These are phyloP conservation scores for Lenzites betulinus DNA, from an alignment of 768 basidiomycete genomes.

Conservation along the genomic window DNA sequence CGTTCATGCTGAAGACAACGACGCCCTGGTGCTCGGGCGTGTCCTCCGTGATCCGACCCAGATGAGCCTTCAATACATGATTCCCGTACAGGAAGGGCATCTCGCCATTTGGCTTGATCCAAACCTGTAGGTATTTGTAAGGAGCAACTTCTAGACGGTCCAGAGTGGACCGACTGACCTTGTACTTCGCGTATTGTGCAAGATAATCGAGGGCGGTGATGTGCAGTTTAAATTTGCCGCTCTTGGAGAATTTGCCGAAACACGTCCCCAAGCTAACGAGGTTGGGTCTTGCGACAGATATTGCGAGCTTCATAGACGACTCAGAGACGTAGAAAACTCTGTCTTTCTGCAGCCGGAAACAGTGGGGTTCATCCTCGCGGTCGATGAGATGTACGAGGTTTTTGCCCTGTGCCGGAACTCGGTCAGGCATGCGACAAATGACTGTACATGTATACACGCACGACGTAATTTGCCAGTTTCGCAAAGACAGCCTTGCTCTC, in stretches of 20 bases:
- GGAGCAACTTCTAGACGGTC: not conserved
- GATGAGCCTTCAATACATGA: slow-evolving; percentile 96
- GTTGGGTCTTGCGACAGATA: slow-evolving; percentile 90
- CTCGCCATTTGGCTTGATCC: slow-evolving; percentile 99
- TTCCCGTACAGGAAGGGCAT: slow-evolving; percentile 99
- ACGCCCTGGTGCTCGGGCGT: slow-evolving; percentile 99
- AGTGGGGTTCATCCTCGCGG: slow-evolving; percentile 90
- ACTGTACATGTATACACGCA: slow-evolving; percentile 39
- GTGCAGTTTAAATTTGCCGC: slow-evolving; percentile 96
- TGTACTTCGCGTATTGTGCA: slow-evolving; percentile 97
- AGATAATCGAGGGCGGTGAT: slow-evolving; percentile 92
- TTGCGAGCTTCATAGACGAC: slow-evolving; percentile 88
- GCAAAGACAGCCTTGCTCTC: slow-evolving; percentile 96
- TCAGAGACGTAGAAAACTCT: slow-evolving; percentile 97
- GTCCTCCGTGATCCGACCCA: slow-evolving; percentile 98
- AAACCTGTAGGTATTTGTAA: slow-evolving; percentile 57
- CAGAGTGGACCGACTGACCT: slow-evolving; percentile 53
- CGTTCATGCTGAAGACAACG: slow-evolving; percentile 94
- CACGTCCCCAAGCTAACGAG: slow-evolving; percentile 94
- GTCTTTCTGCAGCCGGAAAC: slow-evolving; percentile 93
- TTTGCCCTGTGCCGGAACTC: slow-evolving; percentile 65
- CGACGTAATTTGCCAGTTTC: slow-evolving; percentile 97
- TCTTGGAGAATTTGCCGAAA: slow-evolving; percentile 97
- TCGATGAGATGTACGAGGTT: slow-evolving; percentile 96
- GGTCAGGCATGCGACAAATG: not conserved